A percentile compares a stretch with the other conserved stretches of the same genome.
phyloP scores from a whole-genome alignment of 495 filamentous ascomycete genomes.

The Aspergillus sparsus region DNA sequence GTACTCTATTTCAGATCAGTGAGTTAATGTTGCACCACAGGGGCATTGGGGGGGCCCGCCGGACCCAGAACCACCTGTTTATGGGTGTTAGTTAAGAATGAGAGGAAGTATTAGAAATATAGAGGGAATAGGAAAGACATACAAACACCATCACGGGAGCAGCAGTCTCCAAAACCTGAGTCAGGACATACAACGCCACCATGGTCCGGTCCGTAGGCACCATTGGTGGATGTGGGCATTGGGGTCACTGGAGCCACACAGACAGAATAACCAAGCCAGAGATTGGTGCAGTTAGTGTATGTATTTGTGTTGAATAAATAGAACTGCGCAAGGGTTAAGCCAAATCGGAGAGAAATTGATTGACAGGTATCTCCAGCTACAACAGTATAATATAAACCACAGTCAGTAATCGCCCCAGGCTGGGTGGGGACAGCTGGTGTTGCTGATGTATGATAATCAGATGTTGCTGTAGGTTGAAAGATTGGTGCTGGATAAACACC shows the following conservation, averaged over 20 bases:
- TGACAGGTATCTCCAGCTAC: not conserved
- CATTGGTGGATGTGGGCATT: not conserved
- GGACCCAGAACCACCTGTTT: no score
- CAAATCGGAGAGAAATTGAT: not conserved
- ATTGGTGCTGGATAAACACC: not conserved
- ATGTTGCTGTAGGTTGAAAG: not conserved
- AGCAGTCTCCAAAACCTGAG: not conserved
- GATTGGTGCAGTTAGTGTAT: not conserved
- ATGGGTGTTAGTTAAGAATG: not conserved
- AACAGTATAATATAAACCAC: not conserved
- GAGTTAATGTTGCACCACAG: no score
- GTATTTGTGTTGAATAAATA: not conserved
- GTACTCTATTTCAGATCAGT: not conserved
- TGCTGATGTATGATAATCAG: not conserved
- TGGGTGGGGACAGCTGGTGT: slow-evolving; percentile 1
- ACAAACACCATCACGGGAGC: no score
- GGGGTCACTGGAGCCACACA: not conserved
- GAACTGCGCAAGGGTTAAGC: not conserved
- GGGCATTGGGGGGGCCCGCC: no score
- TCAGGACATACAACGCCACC: not conserved
- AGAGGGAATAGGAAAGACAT: no score
- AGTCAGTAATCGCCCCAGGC: not conserved
- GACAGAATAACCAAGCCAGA: slow-evolving; percentile 1
- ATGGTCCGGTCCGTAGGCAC: not conserved
- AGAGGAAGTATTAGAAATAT: no score